These are phyloP conservation scores for Nyssa sinensis DNA, from an alignment of 148 eudicot genomes.

Conservation along the genomic window DNA sequence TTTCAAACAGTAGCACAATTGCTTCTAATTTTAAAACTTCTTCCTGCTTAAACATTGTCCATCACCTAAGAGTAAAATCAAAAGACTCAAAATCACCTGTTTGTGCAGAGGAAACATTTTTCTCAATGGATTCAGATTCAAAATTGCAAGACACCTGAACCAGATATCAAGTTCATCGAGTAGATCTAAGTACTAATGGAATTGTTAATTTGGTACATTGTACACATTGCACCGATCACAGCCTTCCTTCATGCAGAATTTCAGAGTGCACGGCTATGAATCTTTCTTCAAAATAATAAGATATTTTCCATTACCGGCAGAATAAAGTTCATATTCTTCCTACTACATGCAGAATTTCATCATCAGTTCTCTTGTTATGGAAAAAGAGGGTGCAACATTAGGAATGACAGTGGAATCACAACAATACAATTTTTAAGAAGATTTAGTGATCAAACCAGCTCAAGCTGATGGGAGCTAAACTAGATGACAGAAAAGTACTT, in stretches of 20 bases:
- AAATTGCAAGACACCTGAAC: not conserved
- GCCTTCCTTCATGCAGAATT: too few species aligned
- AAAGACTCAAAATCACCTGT: too few species aligned
- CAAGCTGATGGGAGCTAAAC: not conserved
- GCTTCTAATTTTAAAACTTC: not conserved
- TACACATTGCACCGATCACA: too few species aligned
- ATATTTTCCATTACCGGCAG: not conserved
- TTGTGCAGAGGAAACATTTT: too few species aligned
- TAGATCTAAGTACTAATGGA: too few species aligned
- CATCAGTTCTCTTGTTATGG: not conserved
- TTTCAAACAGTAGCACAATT: not conserved
- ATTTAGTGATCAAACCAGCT: slow-evolving; percentile 4
- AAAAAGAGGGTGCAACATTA: not conserved
- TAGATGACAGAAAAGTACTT: not conserved
- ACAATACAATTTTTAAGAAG: not conserved
- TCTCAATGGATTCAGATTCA: not conserved
- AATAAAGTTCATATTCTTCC: not conserved
- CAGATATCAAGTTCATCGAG: too few species aligned
- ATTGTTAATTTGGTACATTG: too few species aligned
- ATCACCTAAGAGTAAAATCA: not conserved
- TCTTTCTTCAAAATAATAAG: not conserved
- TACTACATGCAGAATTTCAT: not conserved
- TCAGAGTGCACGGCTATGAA: not conserved
- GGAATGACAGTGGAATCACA: not conserved
- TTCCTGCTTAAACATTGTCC: not conserved